Evolutionary conservation across 768 basidiomycete species (phyloP).

Genomic region (Vishniacozyma victoriae): DNA sequence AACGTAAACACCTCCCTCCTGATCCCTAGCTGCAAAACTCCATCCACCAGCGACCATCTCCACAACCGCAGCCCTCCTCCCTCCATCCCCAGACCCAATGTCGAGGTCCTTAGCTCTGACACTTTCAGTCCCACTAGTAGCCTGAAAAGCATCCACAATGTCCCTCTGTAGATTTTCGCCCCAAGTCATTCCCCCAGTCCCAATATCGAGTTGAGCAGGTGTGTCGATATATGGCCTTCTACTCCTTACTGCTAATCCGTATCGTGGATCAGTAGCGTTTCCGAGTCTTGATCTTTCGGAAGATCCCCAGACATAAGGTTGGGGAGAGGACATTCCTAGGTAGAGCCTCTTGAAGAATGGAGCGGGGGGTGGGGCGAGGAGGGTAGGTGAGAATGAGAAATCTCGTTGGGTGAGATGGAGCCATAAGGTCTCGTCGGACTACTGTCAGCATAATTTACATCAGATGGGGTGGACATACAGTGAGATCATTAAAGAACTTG

Average conservation of each 20-base stretch:
- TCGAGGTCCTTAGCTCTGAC: no score
- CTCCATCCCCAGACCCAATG: not conserved
- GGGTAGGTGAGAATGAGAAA: conserved; percentile 19
- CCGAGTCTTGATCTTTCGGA: no score
- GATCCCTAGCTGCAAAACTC: conserved; percentile 37
- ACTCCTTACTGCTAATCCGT: no score
- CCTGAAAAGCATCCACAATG: conserved; percentile 5
- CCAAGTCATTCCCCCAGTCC: conserved; percentile 2
- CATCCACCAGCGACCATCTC: conserved; percentile 40
- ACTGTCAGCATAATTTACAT: no score
- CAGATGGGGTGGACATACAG: no score
- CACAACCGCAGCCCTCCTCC: conserved; percentile 17
- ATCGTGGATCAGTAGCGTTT: no score
- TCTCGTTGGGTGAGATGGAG: conserved; percentile 20
- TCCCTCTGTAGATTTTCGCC: conserved; percentile 8
- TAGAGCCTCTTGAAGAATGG: conserved; percentile 20
- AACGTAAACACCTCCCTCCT: conserved; percentile 38
- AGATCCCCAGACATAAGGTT: conserved; percentile 39
- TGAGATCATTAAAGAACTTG: conserved; percentile 56
- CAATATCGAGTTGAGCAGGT: no score
- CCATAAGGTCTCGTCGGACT: conserved; percentile 39
- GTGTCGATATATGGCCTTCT: no score
- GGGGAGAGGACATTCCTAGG: conserved; percentile 13
- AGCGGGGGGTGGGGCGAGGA: conserved; percentile 9
- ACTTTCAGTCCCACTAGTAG: not conserved